Conservation (phyloP, 1,284 basidiomycete species). For the Puccinia coronata region DNA sequence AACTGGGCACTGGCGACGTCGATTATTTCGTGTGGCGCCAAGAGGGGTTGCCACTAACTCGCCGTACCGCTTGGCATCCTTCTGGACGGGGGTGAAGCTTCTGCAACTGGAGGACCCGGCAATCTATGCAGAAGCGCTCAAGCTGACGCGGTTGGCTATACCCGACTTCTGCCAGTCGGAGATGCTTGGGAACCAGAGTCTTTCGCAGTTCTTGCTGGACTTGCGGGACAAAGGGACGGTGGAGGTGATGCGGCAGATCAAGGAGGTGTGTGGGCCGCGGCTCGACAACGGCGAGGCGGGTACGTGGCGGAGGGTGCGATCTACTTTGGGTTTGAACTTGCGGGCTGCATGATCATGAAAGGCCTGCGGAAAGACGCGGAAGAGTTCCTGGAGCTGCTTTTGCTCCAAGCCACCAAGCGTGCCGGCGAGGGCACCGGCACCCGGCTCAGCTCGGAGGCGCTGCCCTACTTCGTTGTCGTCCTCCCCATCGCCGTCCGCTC, state of each 20-base stretch:
- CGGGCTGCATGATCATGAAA: no score
- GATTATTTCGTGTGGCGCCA: constrained; percentile 52
- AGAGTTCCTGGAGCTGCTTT: constrained; percentile 43
- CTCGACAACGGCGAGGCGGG: constrained; percentile 64
- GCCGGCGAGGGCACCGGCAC: constrained; percentile 50
- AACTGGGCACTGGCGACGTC: constrained; percentile 62
- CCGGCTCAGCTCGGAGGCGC: constrained; percentile 65
- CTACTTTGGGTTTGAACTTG: constrained; percentile 76
- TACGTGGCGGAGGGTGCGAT: constrained; percentile 53
- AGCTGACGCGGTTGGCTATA: constrained; percentile 67
- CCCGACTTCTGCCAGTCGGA: constrained; percentile 71
- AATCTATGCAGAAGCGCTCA: constrained; percentile 80
- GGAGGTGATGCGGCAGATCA: constrained; percentile 69
- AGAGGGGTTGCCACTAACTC: constrained; percentile 64
- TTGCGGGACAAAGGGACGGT: constrained; percentile 69
- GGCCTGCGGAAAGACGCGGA: no score
- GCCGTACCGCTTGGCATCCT: constrained; percentile 83
- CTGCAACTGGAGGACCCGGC: constrained; percentile 71
- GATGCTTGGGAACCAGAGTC: constrained; percentile 72
- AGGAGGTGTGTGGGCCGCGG: constrained; percentile 71
- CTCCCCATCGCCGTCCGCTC: constrained; percentile 68
- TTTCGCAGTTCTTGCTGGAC: constrained; percentile 69
- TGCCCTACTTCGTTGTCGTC: constrained; percentile 79
- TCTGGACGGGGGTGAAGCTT: constrained; percentile 71
- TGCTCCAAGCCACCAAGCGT: constrained; percentile 51